phyloP scores from a whole-genome alignment of 352 stramenopile species.

The Globisporangium cederbergense region DNA sequence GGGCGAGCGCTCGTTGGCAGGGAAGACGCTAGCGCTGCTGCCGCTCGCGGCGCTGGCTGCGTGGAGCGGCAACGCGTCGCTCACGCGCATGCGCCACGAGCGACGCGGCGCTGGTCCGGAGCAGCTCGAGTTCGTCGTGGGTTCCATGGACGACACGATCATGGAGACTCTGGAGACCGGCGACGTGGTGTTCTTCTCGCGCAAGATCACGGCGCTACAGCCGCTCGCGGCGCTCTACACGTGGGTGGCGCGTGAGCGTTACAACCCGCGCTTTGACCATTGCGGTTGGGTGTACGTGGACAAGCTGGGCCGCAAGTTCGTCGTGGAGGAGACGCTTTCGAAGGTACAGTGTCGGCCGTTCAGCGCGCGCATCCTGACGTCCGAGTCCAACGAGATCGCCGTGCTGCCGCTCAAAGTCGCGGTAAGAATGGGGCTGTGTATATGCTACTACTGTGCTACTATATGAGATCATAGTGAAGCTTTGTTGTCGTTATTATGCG shows the following conservation, averaged over 20 bases:
- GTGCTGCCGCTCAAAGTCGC: constrained; percentile 66
- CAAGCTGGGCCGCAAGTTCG: constrained; percentile 74
- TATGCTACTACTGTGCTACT: no score
- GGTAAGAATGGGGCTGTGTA: constrained; percentile 11
- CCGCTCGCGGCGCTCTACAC: constrained; percentile 69
- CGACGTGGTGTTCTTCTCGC: constrained; percentile 77
- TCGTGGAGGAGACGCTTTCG: constrained; percentile 79
- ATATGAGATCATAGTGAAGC: not conserved
- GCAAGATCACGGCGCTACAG: constrained; percentile 69
- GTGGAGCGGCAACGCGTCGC: constrained; percentile 70
- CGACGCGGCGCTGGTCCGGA: constrained; percentile 26
- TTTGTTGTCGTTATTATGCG: not conserved
- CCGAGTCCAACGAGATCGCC: constrained; percentile 70
- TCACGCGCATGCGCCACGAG: constrained; percentile 47
- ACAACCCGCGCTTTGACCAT: constrained; percentile 77
- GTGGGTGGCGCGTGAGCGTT: constrained; percentile 42
- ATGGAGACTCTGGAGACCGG: constrained; percentile 85
- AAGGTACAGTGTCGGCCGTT: constrained; percentile 81
- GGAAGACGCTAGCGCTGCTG: constrained; percentile 47
- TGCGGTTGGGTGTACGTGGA: constrained; percentile 81
- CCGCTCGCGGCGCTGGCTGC: constrained; percentile 49
- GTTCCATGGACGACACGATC: constrained; percentile 85
- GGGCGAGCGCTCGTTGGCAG: constrained; percentile 27
- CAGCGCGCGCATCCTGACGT: constrained; percentile 68
- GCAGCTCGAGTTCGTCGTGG: constrained; percentile 59